Percentiles rank a stretch among this genome's conserved stretches.
These are phyloP conservation scores for Parmelia sp. DNA, from an alignment of 495 filamentous ascomycete genomes.

Conservation along the genomic window DNA sequence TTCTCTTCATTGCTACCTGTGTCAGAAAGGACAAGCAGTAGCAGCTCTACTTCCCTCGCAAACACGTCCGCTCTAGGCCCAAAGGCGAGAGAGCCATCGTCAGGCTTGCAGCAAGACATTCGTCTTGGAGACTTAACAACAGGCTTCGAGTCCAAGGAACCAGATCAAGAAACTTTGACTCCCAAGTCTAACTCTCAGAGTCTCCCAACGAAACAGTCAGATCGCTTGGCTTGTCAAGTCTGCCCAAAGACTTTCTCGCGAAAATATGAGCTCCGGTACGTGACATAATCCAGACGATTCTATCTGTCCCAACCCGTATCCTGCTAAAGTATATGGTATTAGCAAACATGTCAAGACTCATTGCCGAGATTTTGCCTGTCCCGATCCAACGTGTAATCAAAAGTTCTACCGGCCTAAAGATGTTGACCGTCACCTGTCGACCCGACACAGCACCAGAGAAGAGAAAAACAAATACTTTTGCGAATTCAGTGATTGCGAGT, in stretches of 20 bases:
- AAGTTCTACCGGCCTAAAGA: conserved; percentile 8
- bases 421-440: conserved; percentile 2
- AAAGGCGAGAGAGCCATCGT: neutral
- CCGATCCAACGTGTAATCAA: neutral
- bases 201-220: neutral
- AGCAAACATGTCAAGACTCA: conserved; percentile 17
- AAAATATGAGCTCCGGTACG: conserved; percentile 7
- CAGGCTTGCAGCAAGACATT: neutral
- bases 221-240: neutral
- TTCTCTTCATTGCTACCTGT: too few species aligned
- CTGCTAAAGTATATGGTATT: too few species aligned
- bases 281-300: too few species aligned
- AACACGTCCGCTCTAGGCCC: neutral
- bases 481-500: neutral
- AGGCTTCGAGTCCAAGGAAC: neutral
- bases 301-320: too few species aligned
- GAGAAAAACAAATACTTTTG: neutral
- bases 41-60: neutral
- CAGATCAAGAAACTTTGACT: neutral
- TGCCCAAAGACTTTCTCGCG: conserved; percentile 3
- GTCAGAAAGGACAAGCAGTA: too few species aligned
- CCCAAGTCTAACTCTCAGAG: neutral
- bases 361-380: conserved; percentile 4
- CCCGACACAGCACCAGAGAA: neutral
- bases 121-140: neutral